Base-by-base conservation (phyloP, 1,284 basidiomycete species). In the Trametes polyzona region DNA sequence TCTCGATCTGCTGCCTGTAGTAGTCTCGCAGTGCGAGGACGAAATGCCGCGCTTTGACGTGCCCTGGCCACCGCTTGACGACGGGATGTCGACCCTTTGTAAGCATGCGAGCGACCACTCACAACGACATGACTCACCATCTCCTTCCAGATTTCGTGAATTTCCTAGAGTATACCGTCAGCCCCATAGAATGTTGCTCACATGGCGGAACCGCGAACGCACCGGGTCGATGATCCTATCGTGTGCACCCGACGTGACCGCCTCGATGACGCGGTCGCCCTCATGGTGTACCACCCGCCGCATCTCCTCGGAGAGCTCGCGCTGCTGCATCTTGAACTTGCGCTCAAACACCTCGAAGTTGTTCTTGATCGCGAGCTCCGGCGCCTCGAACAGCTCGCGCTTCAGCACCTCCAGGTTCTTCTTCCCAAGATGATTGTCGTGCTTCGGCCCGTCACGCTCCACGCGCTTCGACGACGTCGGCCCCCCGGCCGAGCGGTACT, bases 21-120 rank as follows among this genome's bases (percentile, higher is more conserved):
- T 74, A 65, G 36, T 77, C 74, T 14, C 69, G 66, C 2, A 76
- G 62, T 1, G 74, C 71, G 16, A 73, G 63, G 0, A 75, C 71
- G 52, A 77, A 76, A 35, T 71, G 69, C 2, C 68, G 64, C 4
- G 73, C 68, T 52, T 76, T 71, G 17, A 74, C 73, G 41, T 68
- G 71, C 2, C 71, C 68, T 8, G 66, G 64, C 75, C 75, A 76
- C 24, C 61, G 64, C 74, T 76, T 11, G 17, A 30, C 36, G 4
- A 39, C 14, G 4, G n/a, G n/a, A n/a, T n/a, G n/a, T n/a, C n/a
- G n/a, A n/a, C n/a, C n/a, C n/a, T n/a, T n/a, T n/a, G n/a, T n/a
- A n/a, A n/a, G n/a, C n/a, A n/a, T n/a, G n/a, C n/a, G 5, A 11
- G 12, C 30, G 12, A 46, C 36, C 33, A 54, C n/a, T 7, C 23